A percentile compares a stretch with the other conserved stretches of the same genome.
Evolutionary conservation across 495 filamentous ascomycete genomes (phyloP).

Genomic region (Filosporella fistucella): DNA sequence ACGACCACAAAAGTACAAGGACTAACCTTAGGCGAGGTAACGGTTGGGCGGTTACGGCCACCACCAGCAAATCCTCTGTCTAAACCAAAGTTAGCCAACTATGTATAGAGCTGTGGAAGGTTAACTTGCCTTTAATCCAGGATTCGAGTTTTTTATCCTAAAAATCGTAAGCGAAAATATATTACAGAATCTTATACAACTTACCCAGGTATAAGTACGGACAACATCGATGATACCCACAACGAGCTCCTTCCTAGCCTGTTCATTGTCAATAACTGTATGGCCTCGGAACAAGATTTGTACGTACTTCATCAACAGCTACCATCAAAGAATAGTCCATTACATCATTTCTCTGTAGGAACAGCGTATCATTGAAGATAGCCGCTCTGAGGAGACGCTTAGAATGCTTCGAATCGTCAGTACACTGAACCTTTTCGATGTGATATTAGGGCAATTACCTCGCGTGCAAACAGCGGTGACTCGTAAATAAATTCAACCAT

Average conservation of each 20-base stretch:
- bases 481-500: conserved; percentile 99
- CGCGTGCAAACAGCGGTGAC: conserved; percentile 86
- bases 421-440: conserved; percentile 17
- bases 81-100: too few relatives aligned
- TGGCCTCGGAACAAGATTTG: too few relatives aligned
- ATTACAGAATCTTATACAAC: background rate
- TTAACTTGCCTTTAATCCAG: conserved; percentile 99
- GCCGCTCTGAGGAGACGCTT: conserved; percentile 82
- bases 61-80: conserved; percentile 75
- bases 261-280: too few relatives aligned
- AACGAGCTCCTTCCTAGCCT: conserved; percentile 70
- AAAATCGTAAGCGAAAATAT: background rate
- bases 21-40: conserved; percentile 76
- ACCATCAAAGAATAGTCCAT: conserved; percentile 99
- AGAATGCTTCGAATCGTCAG: conserved; percentile 48
- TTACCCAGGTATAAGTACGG: conserved; percentile 88
- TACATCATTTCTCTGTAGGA: conserved; percentile 85
- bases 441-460: conserved; percentile 37
- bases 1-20: background rate
- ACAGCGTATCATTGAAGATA: conserved; percentile 95
- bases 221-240: conserved; percentile 99
- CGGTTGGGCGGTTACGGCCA: conserved; percentile 84
- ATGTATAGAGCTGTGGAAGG: too few relatives aligned
- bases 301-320: conserved; percentile 72
- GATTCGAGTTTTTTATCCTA: conserved; percentile 93